These are phyloP conservation scores for Entomortierella parvispora DNA, from an alignment of 192 early-diverging fungal species.

Conservation along the genomic window DNA sequence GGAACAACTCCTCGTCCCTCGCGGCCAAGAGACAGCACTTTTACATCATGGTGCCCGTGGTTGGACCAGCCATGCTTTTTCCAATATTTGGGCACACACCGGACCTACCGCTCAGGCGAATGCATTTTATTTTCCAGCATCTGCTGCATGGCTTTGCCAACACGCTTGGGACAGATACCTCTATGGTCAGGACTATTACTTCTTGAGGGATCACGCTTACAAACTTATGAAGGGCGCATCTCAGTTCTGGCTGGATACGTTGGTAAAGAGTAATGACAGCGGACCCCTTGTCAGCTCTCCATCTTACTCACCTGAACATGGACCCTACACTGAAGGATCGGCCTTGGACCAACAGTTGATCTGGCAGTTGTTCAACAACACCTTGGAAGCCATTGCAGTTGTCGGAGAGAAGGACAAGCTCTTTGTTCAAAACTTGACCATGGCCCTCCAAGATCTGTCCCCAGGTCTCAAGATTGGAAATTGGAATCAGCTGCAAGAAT, in stretches of 20 bases:
- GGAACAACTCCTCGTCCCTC: constrained; percentile 32
- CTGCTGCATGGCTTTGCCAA: constrained; percentile 46
- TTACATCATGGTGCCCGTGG: constrained; percentile 39
- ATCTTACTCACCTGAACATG: constrained; percentile 41
- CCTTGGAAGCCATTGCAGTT: constrained; percentile 25
- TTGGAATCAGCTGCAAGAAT: constrained; percentile 49
- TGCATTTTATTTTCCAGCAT: constrained; percentile 43
- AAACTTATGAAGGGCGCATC: constrained; percentile 47
- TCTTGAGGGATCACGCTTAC: constrained; percentile 38
- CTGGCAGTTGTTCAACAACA: constrained; percentile 37
- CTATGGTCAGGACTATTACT: constrained; percentile 37
- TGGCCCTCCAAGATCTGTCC: constrained; percentile 5
- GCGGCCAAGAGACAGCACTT: constrained; percentile 45
- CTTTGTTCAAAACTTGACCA: constrained; percentile 37
- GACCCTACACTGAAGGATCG: constrained; percentile 28
- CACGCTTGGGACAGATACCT: constrained; percentile 45
- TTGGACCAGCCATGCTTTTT: constrained; percentile 35
- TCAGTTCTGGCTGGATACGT: constrained; percentile 44
- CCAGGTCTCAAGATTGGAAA: constrained; percentile 32
- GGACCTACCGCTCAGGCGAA: constrained; percentile 27
- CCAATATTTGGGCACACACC: constrained; percentile 52
- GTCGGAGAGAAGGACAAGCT: constrained; percentile 33
- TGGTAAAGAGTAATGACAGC: background rate
- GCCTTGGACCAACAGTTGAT: constrained; percentile 48
- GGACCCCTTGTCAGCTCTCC: constrained; percentile 20